Evolutionary conservation across 225 moss, liverwort and hornwort genomes (phyloP).

Genomic region (Polytrichum commune): DNA sequence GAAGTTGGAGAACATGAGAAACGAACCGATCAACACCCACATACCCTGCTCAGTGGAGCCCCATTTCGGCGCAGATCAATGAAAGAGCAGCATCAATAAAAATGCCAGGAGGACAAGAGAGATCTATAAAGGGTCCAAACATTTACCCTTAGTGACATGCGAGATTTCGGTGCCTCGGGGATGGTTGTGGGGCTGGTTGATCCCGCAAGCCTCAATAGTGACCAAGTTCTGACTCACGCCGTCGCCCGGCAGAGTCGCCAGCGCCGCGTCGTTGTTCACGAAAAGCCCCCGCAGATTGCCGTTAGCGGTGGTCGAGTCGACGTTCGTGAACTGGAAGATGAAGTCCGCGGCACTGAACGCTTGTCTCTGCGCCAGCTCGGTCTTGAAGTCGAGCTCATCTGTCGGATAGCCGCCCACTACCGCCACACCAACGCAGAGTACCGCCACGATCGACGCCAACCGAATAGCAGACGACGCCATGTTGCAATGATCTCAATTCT

Average conservation of each 20-base stretch:
- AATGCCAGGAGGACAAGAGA: no score
- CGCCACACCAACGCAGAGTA: not conserved
- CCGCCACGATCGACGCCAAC: no score
- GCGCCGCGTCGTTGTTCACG: conserved; percentile 26
- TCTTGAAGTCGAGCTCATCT: conserved; percentile 17
- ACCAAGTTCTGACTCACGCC: conserved; percentile 38
- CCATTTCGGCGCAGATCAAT: no score
- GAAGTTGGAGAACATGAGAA: no score
- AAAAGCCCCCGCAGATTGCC: conserved; percentile 36
- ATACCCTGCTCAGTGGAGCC: no score
- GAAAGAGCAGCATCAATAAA: no score
- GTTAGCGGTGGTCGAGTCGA: not conserved
- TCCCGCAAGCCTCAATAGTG: conserved; percentile 27
- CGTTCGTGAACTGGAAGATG: conserved; percentile 23
- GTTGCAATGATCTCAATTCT: no score
- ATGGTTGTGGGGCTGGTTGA: conserved; percentile 41
- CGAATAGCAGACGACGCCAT: no score
- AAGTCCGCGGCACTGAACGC: conserved; percentile 17
- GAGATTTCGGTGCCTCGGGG: conserved; percentile 34
- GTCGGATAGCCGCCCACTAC: not conserved
- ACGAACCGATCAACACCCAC: no score
- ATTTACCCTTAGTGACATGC: conserved; percentile 24
- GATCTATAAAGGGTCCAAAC: no score
- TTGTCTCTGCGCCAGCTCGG: conserved; percentile 21
- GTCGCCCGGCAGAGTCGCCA: conserved; percentile 27